Percentiles rank a stretch among this genome's conserved stretches.
These are phyloP conservation scores for Bruguiera sexangula DNA, from an alignment of 345 rosid genomes.

Conservation along the genomic window DNA sequence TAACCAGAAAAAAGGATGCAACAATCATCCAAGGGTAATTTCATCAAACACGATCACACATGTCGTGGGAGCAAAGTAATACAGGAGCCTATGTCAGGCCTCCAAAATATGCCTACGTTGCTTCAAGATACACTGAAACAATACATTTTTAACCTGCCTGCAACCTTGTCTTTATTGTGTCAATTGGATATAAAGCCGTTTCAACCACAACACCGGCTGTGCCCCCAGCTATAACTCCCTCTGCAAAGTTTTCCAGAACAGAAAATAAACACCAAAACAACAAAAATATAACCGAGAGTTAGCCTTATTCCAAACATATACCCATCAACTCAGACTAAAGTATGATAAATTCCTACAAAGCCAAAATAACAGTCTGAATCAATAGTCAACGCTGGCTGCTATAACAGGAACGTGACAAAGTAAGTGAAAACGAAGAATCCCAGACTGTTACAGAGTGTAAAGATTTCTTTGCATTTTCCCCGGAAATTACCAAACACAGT, in stretches of 20 bases:
- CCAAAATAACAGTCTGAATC: no score
- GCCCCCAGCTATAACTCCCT: conserved; percentile 93
- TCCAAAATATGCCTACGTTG: background rate
- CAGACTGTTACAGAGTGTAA: background rate
- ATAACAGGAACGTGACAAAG: background rate
- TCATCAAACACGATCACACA: background rate
- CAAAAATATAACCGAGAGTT: background rate
- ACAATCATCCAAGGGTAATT: no score
- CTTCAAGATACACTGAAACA: background rate
- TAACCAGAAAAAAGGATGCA: no score
- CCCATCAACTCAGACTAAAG: no score
- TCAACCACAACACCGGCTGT: conserved; percentile 96
- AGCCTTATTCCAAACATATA: no score
- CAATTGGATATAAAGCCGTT: conserved; percentile 87
- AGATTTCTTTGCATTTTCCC: background rate
- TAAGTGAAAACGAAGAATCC: background rate
- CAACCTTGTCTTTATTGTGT: conserved; percentile 88
- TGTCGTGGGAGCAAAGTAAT: background rate
- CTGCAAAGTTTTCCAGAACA: conserved; percentile 40
- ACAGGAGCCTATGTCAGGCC: background rate
- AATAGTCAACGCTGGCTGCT: no score
- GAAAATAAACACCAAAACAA: background rate
- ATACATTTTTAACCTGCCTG: conserved; percentile 60
- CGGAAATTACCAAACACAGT: conserved; percentile 47
- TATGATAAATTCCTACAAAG: no score